phyloP scores from a whole-genome alignment of 1,139 yeast species.

The Geotrichum carabidarum region DNA sequence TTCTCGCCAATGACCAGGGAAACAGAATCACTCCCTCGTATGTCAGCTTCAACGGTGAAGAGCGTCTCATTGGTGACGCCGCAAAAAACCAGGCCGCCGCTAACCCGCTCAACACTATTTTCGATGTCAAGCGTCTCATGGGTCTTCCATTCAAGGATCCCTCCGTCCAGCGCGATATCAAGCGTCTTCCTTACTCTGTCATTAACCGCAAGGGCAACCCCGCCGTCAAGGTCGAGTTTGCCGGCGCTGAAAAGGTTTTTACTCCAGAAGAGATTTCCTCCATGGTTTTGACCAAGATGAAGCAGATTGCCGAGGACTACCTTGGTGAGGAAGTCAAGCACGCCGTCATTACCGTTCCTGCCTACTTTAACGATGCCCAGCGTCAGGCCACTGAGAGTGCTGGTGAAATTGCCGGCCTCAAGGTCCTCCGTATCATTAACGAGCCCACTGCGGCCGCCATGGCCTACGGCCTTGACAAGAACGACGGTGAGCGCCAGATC shows the following conservation, averaged over 20 bases:
- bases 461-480: conserved; percentile 92
- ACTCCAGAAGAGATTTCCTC: conserved; percentile 90
- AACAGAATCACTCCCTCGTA: conserved; percentile 90
- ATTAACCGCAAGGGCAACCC: conserved; percentile 72
- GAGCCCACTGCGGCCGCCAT: conserved; percentile 99
- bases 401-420: conserved; percentile 92
- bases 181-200: conserved; percentile 72
- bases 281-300: conserved; percentile 89
- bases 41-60: conserved; percentile 79
- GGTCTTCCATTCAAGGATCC: conserved; percentile 74
- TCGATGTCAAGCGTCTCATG: conserved; percentile 81
- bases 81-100: conserved; percentile 90
- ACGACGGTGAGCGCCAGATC: conserved; percentile 82
- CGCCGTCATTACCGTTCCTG: conserved; percentile 96
- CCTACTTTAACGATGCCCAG: conserved; percentile 96
- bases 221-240: conserved; percentile 63
- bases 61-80: conserved; percentile 89
- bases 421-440: conserved; percentile 89
- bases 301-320: conserved; percentile 87
- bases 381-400: conserved; percentile 99
- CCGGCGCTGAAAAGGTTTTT: conserved; percentile 64
- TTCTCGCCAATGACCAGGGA: conserved; percentile 92
- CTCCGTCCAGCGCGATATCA: conserved; percentile 73
- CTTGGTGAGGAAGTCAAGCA: conserved; percentile 84
- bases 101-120: conserved; percentile 72